These are phyloP conservation scores for Albizia julibrissin DNA, from an alignment of 306 rosid genomes.

Conservation along the genomic window DNA sequence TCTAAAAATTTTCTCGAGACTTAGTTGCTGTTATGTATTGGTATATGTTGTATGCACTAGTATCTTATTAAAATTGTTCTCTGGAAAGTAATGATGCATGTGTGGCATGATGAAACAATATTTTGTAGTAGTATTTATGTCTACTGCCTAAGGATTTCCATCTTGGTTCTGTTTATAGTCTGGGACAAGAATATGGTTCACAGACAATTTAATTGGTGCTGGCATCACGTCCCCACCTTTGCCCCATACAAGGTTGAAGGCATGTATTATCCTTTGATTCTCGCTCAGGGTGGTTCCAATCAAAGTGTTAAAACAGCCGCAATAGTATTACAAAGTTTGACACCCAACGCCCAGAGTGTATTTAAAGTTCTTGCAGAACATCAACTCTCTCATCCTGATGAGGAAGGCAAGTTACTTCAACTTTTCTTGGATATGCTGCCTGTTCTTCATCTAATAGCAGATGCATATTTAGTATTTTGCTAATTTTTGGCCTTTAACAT, in stretches of 20 bases:
- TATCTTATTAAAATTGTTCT: not conserved
- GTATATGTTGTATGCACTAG: not conserved
- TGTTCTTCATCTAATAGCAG: constrained; percentile 21
- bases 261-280: constrained; percentile 75
- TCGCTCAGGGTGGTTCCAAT: constrained; percentile 67
- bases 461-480: not conserved
- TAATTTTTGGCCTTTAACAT: constrained; percentile 2
- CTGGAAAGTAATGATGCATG: constrained; percentile 23
- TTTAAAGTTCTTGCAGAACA: constrained; percentile 88
- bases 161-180: constrained; percentile 48
- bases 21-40: not conserved
- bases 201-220: constrained; percentile 90
- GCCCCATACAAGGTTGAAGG: constrained; percentile 82
- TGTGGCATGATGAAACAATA: constrained; percentile 4
- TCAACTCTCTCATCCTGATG: constrained; percentile 81
- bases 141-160: constrained; percentile 22
- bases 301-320: constrained; percentile 88
- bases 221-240: constrained; percentile 95
- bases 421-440: constrained; percentile 19
- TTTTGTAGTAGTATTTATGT: not conserved
- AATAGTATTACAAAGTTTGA: constrained; percentile 86
- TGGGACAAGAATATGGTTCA: constrained; percentile 99
- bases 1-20: constrained; percentile 14
- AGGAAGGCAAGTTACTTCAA: constrained; percentile 57
- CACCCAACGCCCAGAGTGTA: constrained; percentile 90